These are phyloP conservation scores for Lactarius hengduanensis DNA, from an alignment of 768 basidiomycete genomes.

Conservation along the genomic window DNA sequence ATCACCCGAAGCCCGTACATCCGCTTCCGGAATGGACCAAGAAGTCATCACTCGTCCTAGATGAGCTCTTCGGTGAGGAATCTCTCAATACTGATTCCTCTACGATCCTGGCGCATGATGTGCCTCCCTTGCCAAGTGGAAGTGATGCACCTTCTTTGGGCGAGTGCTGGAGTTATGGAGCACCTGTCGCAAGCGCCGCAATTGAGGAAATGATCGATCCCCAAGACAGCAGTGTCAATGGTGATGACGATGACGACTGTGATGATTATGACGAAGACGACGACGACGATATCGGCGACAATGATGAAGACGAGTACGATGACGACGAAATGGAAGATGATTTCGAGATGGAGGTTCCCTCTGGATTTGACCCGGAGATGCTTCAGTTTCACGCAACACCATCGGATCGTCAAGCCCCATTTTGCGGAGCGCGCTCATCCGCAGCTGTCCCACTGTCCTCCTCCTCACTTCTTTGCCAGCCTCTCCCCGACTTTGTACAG, in stretches of 20 bases:
- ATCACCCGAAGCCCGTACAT: slow-evolving; percentile 23
- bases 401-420: background rate
- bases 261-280: slow-evolving; percentile 21
- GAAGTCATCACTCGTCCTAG: slow-evolving; percentile 17
- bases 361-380: background rate
- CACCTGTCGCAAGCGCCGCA: slow-evolving; percentile 18
- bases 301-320: background rate
- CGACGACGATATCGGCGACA: slow-evolving; percentile 7
- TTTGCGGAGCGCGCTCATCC: slow-evolving; percentile 8
- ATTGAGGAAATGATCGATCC: slow-evolving; percentile 24
- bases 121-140: background rate
- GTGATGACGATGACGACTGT: slow-evolving; percentile 21
- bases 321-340: slow-evolving; percentile 21
- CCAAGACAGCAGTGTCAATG: slow-evolving; percentile 20
- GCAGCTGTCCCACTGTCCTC: slow-evolving; percentile 20
- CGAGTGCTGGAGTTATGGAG: slow-evolving; percentile 14
- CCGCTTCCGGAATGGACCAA: slow-evolving; percentile 28
- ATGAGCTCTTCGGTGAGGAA: slow-evolving; percentile 12
- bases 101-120: background rate
- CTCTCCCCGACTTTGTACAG: slow-evolving; percentile 23
- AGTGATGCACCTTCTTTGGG: background rate
- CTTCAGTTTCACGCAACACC: background rate
- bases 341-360: background rate
- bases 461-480: slow-evolving; percentile 25
- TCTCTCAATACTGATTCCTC: background rate